phyloP scores from a whole-genome alignment of 2,329 filamentous ascomycete genomes.

The Tolypocladium tundrense region DNA sequence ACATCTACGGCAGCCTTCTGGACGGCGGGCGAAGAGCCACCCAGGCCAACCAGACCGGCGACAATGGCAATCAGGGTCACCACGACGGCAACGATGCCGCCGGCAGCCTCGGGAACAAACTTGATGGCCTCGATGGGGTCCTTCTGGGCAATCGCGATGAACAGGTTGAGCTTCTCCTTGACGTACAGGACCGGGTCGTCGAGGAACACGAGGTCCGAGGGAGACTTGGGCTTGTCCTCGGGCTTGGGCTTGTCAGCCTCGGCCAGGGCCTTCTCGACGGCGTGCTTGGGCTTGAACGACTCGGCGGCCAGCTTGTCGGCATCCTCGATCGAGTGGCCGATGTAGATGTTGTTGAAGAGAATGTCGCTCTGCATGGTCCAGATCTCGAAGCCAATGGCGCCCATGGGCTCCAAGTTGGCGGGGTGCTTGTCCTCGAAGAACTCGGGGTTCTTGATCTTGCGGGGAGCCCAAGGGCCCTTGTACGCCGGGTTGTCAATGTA shows the following conservation, averaged over 20 bases:
- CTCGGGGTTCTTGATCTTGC: conserved; percentile 93
- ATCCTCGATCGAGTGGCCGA: conserved; percentile 91
- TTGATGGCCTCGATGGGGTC: conserved; percentile 78
- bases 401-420: conserved; percentile 95
- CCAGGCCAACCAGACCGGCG: conserved; percentile 53
- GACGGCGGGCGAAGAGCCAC: conserved; percentile 55
- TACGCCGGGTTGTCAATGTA: conserved; percentile 95
- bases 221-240: conserved; percentile 53
- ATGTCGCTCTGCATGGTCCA: conserved; percentile 99
- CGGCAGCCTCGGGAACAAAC: conserved; percentile 86
- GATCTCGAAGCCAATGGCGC: conserved; percentile 97
- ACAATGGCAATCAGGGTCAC: conserved; percentile 63
- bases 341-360: conserved; percentile 99
- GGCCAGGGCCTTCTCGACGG: conserved; percentile 71
- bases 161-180: conserved; percentile 88
- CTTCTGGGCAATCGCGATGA: conserved; percentile 71
- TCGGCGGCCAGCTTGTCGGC: conserved; percentile 81
- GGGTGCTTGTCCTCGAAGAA: conserved; percentile 97
- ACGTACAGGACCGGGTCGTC: conserved; percentile 83
- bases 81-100: conserved; percentile 60
- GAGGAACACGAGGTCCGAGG: conserved; percentile 72
- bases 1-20: conserved; percentile 59
- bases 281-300: conserved; percentile 82
- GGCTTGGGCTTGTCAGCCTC: conserved; percentile 71
- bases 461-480: conserved; percentile 90